Evolutionary conservation across 1,139 yeast genomes (phyloP).

Genomic region (Geotrichum cucujoidarum): DNA sequence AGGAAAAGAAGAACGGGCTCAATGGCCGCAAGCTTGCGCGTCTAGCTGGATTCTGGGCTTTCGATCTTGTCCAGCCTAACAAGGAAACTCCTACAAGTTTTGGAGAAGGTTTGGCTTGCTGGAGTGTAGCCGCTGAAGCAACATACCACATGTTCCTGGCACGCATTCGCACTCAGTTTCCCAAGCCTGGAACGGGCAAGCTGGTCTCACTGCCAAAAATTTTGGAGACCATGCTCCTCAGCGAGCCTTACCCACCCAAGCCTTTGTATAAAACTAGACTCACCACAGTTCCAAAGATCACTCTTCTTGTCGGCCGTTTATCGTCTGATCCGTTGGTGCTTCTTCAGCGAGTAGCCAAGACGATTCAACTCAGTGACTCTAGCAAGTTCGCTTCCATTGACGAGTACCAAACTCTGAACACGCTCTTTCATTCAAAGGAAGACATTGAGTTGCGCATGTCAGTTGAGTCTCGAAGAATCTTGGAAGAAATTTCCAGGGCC

Average conservation of each 20-base stretch:
- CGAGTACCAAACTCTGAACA: conserved; percentile 69
- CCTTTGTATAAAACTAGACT: conserved; percentile 37
- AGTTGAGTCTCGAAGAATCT: conserved; percentile 64
- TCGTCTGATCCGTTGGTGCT: conserved; percentile 57
- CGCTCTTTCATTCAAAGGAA: conserved; percentile 59
- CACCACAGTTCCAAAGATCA: conserved; percentile 61
- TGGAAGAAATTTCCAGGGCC: conserved; percentile 44
- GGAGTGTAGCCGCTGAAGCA: conserved; percentile 75
- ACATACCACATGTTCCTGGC: conserved; percentile 74
- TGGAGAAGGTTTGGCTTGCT: conserved; percentile 65
- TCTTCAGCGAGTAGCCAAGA: conserved; percentile 57
- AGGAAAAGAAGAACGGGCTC: conserved; percentile 70
- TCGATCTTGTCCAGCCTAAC: conserved; percentile 42
- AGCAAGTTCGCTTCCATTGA: conserved; percentile 69
- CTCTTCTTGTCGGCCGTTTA: conserved; percentile 58
- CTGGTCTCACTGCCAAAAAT: conserved; percentile 22
- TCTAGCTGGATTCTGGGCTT: conserved; percentile 89
- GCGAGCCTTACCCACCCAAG: conserved; percentile 38
- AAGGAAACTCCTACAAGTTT: conserved; percentile 41
- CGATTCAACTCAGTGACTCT: conserved; percentile 64
- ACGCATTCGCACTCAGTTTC: conserved; percentile 65
- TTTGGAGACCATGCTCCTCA: conserved; percentile 47
- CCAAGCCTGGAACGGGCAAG: conserved; percentile 10
- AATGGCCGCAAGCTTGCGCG: conserved; percentile 76
- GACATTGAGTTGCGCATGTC: conserved; percentile 66